Conservation (phyloP, 2,329 filamentous ascomycete species). For the Dothistroma septosporum region DNA sequence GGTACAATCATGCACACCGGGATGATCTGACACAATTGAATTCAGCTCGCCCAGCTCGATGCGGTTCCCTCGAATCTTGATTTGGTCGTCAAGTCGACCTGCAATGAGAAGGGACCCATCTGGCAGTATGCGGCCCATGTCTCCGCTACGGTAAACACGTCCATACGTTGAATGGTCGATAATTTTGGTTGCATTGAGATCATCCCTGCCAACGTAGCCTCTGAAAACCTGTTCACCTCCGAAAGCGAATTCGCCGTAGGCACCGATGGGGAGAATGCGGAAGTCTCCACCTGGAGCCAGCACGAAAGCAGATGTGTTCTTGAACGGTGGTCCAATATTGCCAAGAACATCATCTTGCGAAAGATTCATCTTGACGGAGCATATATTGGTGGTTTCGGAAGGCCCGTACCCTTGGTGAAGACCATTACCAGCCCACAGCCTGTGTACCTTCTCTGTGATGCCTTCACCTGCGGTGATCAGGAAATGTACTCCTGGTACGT, state of each 20-base stretch:
- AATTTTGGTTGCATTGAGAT: conserved; percentile 63
- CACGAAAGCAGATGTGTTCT: conserved; percentile 73
- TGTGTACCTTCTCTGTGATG: conserved; percentile 66
- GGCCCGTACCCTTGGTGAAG: conserved; percentile 82
- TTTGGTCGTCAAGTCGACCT: conserved; percentile 71
- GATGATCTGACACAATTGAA: conserved; percentile 53
- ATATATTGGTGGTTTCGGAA: conserved; percentile 84
- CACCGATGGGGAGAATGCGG: conserved; percentile 61
- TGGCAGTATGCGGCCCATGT: conserved; percentile 72
- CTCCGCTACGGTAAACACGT: conserved; percentile 75
- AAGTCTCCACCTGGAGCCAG: conserved; percentile 45
- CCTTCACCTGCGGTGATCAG: conserved; percentile 79
- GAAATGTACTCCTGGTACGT: conserved; percentile 68
- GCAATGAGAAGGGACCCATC: conserved; percentile 71
- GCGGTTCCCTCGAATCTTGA: conserved; percentile 76
- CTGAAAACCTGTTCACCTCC: conserved; percentile 74
- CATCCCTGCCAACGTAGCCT: conserved; percentile 66
- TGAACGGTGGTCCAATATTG: conserved; percentile 71
- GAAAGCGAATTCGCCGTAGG: conserved; percentile 79
- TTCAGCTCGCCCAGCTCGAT: conserved; percentile 77
- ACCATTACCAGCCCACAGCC: conserved; percentile 61
- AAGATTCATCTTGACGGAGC: conserved; percentile 65
- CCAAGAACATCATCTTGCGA: conserved; percentile 56
- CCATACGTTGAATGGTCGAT: conserved; percentile 65
- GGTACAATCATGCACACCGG: conserved; percentile 56